phyloP scores from a whole-genome alignment of 768 basidiomycete genomes.

The Tremella mesenterica region DNA sequence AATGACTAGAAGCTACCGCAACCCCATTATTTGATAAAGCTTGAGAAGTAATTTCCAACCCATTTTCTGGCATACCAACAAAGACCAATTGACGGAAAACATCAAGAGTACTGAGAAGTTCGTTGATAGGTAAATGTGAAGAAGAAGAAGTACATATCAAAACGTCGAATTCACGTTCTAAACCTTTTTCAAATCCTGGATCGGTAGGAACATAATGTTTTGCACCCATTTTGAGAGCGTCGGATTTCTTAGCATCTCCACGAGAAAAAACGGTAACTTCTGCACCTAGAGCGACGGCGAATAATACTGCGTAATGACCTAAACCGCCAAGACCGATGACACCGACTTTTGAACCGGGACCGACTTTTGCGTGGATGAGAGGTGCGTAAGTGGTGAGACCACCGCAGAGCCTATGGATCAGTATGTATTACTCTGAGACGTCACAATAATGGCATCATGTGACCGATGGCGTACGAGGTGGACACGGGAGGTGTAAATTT shows the following conservation, averaged over 20 bases:
- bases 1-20: conserved; percentile 44
- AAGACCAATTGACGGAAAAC: conserved; percentile 55
- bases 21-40: conserved; percentile 42
- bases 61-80: conserved; percentile 54
- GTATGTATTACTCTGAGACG: not conserved
- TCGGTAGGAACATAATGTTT: conserved; percentile 51
- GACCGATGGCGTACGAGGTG: too few species aligned
- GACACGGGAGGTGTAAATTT: not conserved
- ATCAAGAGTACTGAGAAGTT: conserved; percentile 53
- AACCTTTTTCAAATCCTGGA: conserved; percentile 35
- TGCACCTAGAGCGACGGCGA: conserved; percentile 54
- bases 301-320: conserved; percentile 46
- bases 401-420: conserved; percentile 49
- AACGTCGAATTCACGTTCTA: conserved; percentile 45
- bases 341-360: conserved; percentile 59
- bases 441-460: not conserved
- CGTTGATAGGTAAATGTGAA: conserved; percentile 48
- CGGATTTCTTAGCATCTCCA: conserved; percentile 53
- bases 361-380: conserved; percentile 51
- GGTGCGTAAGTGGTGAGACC: conserved; percentile 61
- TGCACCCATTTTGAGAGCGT: conserved; percentile 51
- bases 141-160: conserved; percentile 48
- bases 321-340: conserved; percentile 61
- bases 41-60: conserved; percentile 46
- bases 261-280: conserved; percentile 59